A percentile compares a stretch with the other conserved stretches of the same genome.
Conservation (phyloP, 2,329 filamentous ascomycete genomes). For the Hymenoscyphus scutula region DNA sequence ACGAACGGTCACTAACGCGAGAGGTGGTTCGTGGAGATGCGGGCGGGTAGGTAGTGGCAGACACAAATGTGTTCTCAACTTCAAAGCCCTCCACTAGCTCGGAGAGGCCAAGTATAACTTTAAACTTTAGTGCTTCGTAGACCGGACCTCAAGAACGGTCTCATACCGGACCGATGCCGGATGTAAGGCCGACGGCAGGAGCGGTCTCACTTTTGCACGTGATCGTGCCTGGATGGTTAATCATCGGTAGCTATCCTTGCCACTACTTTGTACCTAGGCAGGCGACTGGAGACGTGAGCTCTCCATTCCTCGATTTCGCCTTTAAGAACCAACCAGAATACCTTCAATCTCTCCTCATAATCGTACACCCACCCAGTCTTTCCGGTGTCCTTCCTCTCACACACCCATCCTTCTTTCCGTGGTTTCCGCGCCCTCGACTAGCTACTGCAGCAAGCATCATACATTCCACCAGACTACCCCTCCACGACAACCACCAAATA, state of each 20-base stretch:
- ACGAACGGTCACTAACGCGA: conserved; percentile 3
- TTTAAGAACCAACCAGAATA: background rate
- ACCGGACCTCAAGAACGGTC: background rate
- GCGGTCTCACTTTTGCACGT: too few species aligned
- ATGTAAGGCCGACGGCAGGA: too few species aligned
- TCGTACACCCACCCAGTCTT: background rate
- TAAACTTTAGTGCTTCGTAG: conserved; percentile 7
- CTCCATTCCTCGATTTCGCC: background rate
- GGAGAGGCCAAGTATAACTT: conserved; percentile 22
- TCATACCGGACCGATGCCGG: background rate
- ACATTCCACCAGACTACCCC: background rate
- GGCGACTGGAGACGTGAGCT: background rate
- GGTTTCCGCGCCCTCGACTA: background rate
- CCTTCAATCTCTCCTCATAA: background rate
- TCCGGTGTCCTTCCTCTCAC: background rate
- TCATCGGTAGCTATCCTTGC: background rate
- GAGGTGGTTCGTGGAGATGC: background rate
- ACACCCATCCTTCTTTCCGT: background rate
- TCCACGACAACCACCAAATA: background rate
- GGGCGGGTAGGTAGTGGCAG: conserved; percentile 8
- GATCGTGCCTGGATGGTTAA: background rate
- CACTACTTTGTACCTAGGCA: background rate
- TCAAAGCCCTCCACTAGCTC: background rate
- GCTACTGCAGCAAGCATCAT: background rate
- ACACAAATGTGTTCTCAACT: conserved; percentile 11